These are phyloP conservation scores for Nitzschia sp. DNA, from an alignment of 108 stramenopile genomes.

Conservation along the genomic window DNA sequence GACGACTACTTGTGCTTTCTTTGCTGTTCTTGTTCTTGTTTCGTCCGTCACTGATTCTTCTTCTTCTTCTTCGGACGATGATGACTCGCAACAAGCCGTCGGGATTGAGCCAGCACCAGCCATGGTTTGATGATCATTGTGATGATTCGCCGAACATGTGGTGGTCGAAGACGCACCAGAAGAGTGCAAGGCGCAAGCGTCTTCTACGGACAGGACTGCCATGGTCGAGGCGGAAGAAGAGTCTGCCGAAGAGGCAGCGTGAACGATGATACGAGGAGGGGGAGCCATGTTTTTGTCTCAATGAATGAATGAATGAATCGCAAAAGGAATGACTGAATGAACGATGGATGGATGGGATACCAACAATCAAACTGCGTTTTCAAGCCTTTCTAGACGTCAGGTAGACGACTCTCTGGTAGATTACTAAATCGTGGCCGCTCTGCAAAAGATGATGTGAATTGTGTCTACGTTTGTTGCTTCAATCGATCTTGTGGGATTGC, in stretches of 20 bases:
- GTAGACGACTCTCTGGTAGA: too few species aligned
- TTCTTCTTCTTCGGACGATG: background rate
- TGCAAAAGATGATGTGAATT: too few species aligned
- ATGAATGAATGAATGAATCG: too few species aligned
- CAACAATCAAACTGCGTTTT: too few species aligned
- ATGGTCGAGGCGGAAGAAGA: background rate
- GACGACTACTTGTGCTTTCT: background rate
- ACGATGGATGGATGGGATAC: too few species aligned
- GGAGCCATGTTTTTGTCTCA: too few species aligned
- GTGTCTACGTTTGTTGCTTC: too few species aligned
- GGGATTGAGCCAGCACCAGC: slow-evolving; percentile 8
- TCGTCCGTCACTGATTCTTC: background rate
- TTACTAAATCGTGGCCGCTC: too few species aligned
- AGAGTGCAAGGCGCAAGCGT: background rate
- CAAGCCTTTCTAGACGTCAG: too few species aligned
- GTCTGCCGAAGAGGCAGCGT: background rate
- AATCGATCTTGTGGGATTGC: too few species aligned
- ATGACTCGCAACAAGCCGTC: slow-evolving; percentile 2
- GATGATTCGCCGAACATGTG: background rate
- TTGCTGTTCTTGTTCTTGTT: background rate
- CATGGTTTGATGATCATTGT: slow-evolving; percentile 15
- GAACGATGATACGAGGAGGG: background rate
- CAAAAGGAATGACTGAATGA: too few species aligned
- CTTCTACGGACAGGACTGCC: background rate
- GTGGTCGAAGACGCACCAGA: background rate